Evolutionary conservation across 2,329 filamentous ascomycete genomes (phyloP).

Genomic region (Chaetomiaceae sp.): DNA sequence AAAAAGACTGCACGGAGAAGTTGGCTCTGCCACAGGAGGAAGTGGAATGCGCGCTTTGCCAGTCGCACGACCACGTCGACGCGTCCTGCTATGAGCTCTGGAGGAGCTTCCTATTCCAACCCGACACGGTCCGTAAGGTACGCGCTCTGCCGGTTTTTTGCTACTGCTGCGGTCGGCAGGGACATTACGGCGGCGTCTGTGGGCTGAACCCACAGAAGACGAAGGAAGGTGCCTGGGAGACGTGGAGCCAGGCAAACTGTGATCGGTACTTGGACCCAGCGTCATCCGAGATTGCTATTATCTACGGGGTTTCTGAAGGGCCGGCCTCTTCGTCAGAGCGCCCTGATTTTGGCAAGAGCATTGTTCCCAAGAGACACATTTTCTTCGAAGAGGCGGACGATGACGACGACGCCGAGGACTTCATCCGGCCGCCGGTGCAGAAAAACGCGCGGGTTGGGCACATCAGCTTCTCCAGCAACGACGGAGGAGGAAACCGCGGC

Average conservation of each 20-base stretch:
- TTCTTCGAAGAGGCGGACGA: conserved; percentile 47
- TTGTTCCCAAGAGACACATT: conserved; percentile 35
- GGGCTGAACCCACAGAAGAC: conserved; percentile 27
- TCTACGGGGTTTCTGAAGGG: conserved; percentile 22
- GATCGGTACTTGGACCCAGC: conserved; percentile 46
- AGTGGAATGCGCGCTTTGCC: conserved; percentile 58
- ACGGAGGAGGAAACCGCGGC: neutral
- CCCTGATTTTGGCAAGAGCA: conserved; percentile 29
- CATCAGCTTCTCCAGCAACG: conserved; percentile 17
- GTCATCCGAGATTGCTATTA: conserved; percentile 39
- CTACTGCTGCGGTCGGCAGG: conserved; percentile 50
- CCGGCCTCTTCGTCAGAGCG: conserved; percentile 5
- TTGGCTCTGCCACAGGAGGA: conserved; percentile 48
- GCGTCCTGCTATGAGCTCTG: conserved; percentile 56
- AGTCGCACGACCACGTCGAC: conserved; percentile 53
- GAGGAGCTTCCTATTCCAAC: conserved; percentile 48
- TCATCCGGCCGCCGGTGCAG: conserved; percentile 37
- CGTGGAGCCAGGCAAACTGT: conserved; percentile 50
- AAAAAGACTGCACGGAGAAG: conserved; percentile 51
- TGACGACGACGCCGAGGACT: conserved; percentile 36
- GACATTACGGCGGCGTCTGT: conserved; percentile 58
- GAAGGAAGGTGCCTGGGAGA: conserved; percentile 36
- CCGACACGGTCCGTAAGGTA: conserved; percentile 44
- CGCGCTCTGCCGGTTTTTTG: conserved; percentile 49
- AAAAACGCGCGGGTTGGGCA: conserved; percentile 32